Evolutionary conservation across 1,139 yeast genomes (phyloP).

Genomic region (Magnusiomyces tetraspermus): DNA sequence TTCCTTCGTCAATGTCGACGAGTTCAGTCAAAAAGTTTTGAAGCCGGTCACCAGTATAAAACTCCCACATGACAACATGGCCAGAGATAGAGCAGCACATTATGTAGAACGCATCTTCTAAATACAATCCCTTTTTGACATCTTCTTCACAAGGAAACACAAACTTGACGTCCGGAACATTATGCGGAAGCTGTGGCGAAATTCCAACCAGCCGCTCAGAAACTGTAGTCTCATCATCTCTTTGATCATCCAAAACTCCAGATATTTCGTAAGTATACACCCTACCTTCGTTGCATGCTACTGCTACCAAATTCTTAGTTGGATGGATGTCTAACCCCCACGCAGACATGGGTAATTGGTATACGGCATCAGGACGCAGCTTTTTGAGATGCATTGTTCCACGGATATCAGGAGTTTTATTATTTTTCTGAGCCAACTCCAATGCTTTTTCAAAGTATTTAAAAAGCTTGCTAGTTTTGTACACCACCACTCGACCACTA

Average conservation of each 20-base stretch:
- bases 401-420: constrained; percentile 1
- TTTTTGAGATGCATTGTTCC: background rate
- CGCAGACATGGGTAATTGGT: constrained; percentile 35
- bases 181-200: constrained; percentile 43
- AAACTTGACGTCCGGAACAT: constrained; percentile 50
- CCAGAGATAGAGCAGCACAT: constrained; percentile 25
- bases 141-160: constrained; percentile 24
- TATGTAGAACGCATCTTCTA: constrained; percentile 18
- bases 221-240: background rate
- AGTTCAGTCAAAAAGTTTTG: background rate
- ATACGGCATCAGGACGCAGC: background rate
- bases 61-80: constrained; percentile 24
- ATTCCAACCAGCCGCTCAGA: constrained; percentile 3
- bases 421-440: background rate
- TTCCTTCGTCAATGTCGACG: background rate
- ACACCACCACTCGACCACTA: constrained; percentile 46
- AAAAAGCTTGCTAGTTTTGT: constrained; percentile 30
- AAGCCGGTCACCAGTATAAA: constrained; percentile 16
- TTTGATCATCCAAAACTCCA: background rate
- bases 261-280: constrained; percentile 37
- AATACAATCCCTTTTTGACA: constrained; percentile 5
- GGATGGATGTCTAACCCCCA: constrained; percentile 54
- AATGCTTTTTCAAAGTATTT: background rate
- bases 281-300: constrained; percentile 50
- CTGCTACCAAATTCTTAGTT: constrained; percentile 37